Conservation (phyloP, 169 alveolate genomes). For the Cryptosporidium sp. region DNA sequence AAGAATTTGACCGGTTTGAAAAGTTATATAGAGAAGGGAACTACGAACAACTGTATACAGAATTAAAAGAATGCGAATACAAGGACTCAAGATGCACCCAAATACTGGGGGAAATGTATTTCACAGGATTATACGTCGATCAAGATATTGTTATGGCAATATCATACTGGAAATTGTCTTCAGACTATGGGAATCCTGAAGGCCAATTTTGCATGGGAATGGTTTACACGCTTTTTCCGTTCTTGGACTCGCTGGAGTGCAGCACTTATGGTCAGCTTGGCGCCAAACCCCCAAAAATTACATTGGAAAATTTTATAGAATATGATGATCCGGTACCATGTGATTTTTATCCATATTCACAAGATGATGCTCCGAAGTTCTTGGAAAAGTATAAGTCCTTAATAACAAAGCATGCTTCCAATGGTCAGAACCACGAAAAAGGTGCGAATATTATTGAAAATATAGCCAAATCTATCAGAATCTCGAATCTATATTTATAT, state of each 20-base stretch:
- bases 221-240: constrained; percentile 44
- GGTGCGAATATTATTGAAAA: neutral
- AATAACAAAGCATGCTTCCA: neutral
- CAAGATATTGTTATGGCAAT: constrained; percentile 41
- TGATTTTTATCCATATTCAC: constrained; percentile 36
- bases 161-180: constrained; percentile 50
- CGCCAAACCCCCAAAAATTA: neutral
- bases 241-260: constrained; percentile 32
- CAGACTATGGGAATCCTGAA: constrained; percentile 55
- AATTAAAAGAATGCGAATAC: constrained; percentile 13
- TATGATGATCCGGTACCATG: constrained; percentile 1
- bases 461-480: neutral
- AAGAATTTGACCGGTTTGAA: neutral
- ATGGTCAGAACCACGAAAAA: neutral
- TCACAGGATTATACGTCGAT: constrained; percentile 27
- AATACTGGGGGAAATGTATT: constrained; percentile 58
- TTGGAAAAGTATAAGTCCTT: constrained; percentile 10
- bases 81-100: constrained; percentile 19
- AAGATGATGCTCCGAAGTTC: constrained; percentile 7
- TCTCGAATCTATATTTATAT: constrained; percentile 40
- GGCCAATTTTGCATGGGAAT: constrained; percentile 61
- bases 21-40: neutral
- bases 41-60: neutral
- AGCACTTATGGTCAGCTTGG: neutral
- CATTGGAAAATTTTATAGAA: neutral